Percentiles rank a stretch among this genome's conserved stretches.
Evolutionary conservation across 1,139 yeast species (phyloP).

Genomic region (Kodamaea alishanica): DNA sequence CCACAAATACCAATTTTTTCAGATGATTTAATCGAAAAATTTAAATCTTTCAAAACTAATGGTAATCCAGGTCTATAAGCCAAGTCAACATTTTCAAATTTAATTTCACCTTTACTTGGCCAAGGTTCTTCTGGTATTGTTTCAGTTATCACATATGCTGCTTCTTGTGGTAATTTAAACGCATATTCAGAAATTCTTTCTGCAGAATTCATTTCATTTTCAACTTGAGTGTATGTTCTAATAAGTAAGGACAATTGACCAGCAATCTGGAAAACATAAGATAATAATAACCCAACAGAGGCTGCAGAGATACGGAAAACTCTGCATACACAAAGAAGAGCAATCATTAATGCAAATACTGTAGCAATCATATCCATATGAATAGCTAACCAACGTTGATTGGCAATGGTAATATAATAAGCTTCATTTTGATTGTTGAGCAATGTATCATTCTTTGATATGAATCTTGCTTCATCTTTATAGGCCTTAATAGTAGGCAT

Average conservation of each 20-base stretch:
- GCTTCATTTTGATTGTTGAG: slow-evolving; percentile 71
- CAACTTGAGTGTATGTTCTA: slow-evolving; percentile 62
- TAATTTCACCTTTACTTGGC: slow-evolving; percentile 48
- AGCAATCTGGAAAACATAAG: slow-evolving; percentile 53
- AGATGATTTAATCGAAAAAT: slow-evolving; percentile 43
- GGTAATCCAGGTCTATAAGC: slow-evolving; percentile 78
- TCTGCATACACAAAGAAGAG: slow-evolving; percentile 60
- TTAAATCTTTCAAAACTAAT: slow-evolving; percentile 57
- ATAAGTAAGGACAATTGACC: slow-evolving; percentile 46
- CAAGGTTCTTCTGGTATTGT: slow-evolving; percentile 49
- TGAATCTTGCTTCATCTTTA: slow-evolving; percentile 46
- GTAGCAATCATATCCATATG: slow-evolving; percentile 51
- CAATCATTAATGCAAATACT: slow-evolving; percentile 40
- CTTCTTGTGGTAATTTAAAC: slow-evolving; percentile 37
- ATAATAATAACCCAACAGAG: slow-evolving; percentile 66
- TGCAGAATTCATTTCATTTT: slow-evolving; percentile 82
- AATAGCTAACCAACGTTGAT: slow-evolving; percentile 76
- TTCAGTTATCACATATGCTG: slow-evolving; percentile 40
- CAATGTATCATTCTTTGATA: slow-evolving; percentile 43
- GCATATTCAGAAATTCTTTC: slow-evolving; percentile 77
- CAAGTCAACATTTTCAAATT: slow-evolving; percentile 56
- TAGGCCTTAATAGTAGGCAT: slow-evolving; percentile 68
- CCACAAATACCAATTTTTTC: slow-evolving; percentile 76
- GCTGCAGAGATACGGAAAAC: slow-evolving; percentile 62
- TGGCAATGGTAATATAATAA: slow-evolving; percentile 59